Percentiles rank a stretch among this genome's conserved stretches.
Conservation (phyloP, 2,329 filamentous ascomycete species). For the Aspergillus sojae region DNA sequence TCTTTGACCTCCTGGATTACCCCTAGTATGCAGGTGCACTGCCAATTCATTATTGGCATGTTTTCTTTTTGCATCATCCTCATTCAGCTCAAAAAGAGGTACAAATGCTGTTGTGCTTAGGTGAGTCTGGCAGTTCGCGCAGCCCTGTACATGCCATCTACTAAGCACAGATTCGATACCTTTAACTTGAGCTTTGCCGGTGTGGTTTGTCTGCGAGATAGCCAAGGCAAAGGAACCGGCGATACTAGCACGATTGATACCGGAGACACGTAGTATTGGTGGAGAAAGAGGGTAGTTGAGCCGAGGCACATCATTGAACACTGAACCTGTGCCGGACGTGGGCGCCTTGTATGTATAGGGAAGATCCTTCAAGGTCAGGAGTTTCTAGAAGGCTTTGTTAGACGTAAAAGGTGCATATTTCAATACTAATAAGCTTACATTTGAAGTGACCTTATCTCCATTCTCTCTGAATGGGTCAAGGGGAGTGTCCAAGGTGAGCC, state of each 20-base stretch:
- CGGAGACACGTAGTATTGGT: background rate
- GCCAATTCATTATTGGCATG: too few species aligned
- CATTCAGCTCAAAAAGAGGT: too few species aligned
- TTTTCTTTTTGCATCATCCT: too few species aligned
- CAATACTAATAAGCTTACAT: too few species aligned
- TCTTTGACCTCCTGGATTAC: too few species aligned
- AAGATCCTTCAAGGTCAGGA: too few species aligned
- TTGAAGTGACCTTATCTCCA: background rate
- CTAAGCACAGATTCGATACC: background rate
- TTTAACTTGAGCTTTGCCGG: background rate
- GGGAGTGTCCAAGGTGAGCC: background rate
- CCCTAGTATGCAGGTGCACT: too few species aligned
- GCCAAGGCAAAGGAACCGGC: background rate
- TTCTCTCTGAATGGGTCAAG: background rate
- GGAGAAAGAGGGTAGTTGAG: background rate
- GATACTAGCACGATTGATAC: background rate
- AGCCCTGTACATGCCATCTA: background rate
- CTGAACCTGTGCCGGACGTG: background rate
- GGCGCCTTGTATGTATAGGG: too few species aligned
- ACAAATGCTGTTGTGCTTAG: too few species aligned
- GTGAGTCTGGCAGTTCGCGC: background rate
- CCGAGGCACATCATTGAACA: background rate
- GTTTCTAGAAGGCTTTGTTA: too few species aligned
- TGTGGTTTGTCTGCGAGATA: background rate
- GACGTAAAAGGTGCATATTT: too few species aligned